Evolutionary conservation across 768 basidiomycete species (phyloP), one percentile per base, ranked within the genome.

Genomic region (Tubosaeta sp.): DNA sequence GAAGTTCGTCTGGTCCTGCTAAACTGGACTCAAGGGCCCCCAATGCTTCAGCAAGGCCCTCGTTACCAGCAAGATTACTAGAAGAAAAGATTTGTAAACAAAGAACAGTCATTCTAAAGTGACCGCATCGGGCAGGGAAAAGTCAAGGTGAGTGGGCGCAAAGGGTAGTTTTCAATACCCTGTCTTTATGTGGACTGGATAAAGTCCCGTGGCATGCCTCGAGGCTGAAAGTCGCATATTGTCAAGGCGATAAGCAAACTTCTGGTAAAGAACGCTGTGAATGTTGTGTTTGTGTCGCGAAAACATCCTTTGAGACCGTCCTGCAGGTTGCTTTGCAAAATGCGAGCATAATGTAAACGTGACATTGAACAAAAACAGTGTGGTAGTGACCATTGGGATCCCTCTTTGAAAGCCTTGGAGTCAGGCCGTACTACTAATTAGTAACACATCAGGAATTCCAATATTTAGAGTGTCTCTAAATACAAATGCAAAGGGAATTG

Each of bases 21-120:
- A 66, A 64, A 54, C 71, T 57, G 51, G 61, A 60, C 43, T 57
- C 43, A 43, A 67, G 54, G 11, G 39, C 45, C 34, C 27, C 38
- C 16, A 55, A 24, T 16, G 61, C 62, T 22, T 45, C 45, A 42
- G 44, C 41, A 21, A 62, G 54, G 18, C 57, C 66, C 11, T 60
- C 58, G 32, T 47, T 47, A 35, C 43, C n/a, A 43, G 56, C 48
- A 19, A 69, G 48, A 30, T 14, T 19, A 18, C 55, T 48, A 6
- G 55, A 57, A 38, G 58, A 40, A 29, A 67, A 60, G 49, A 46
- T 29, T 35, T 56, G 52, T 18, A 35, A 56, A 27, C 61, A 46
- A n/a, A 66, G 52, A 2, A 52, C 10, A 31, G 31, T 34, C 48
- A 54, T 53, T 22, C 30, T 22, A 30, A 36, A 41, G 1, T 22